Conservation (phyloP, 2,329 filamentous ascomycete species). For the Periconia sp. region DNA sequence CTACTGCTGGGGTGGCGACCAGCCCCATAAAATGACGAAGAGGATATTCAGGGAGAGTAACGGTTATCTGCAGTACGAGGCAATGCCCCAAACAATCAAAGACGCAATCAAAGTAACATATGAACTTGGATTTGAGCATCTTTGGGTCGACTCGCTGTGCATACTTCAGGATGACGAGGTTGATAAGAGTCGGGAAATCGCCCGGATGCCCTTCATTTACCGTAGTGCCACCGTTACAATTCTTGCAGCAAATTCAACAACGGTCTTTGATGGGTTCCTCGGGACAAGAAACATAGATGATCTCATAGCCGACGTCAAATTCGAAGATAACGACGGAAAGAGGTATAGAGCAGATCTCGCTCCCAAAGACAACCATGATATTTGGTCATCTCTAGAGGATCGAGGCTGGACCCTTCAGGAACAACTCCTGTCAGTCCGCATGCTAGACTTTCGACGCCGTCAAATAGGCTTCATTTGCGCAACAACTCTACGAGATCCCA, state of each 20-base stretch:
- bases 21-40: constrained; percentile 8
- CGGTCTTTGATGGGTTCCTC: constrained; percentile 6
- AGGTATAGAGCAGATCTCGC: too few species aligned
- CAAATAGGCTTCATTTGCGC: too few species aligned
- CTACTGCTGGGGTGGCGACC: constrained; percentile 20
- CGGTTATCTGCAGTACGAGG: constrained; percentile 4
- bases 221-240: constrained; percentile 16
- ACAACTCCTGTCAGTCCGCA: too few species aligned
- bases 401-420: too few species aligned
- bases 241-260: constrained; percentile 7
- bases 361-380: too few species aligned
- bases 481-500: too few species aligned
- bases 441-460: too few species aligned
- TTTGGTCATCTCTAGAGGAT: too few species aligned
- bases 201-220: constrained; percentile 17
- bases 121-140: constrained; percentile 1
- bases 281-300: too few species aligned
- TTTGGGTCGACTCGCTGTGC: constrained; percentile 10
- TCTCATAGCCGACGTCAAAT: too few species aligned
- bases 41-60: constrained; percentile 1
- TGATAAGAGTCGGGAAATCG: constrained; percentile 14
- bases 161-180: constrained; percentile 10
- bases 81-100: constrained; percentile 15
- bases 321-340: too few species aligned
- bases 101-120: constrained; percentile 15